These are phyloP conservation scores for Paxillus involutus DNA, from an alignment of 768 basidiomycete species.

Conservation along the genomic window DNA sequence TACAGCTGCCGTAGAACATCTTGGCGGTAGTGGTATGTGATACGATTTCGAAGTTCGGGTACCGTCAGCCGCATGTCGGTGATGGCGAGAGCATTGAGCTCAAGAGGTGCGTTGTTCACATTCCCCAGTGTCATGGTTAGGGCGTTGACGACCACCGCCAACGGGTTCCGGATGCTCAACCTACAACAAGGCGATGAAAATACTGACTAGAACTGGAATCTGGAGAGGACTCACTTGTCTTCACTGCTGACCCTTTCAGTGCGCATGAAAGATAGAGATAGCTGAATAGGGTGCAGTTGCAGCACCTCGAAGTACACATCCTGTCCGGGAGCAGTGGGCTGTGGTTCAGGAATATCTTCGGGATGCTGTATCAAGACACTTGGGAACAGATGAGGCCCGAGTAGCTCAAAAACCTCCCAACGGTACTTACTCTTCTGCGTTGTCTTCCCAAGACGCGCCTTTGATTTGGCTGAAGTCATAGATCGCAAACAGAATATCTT, in stretches of 20 bases:
- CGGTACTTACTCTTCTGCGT: slow-evolving; percentile 64
- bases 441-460: slow-evolving; percentile 87
- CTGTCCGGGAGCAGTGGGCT: slow-evolving; percentile 60
- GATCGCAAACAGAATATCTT: slow-evolving; percentile 90
- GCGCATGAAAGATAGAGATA: slow-evolving; percentile 95
- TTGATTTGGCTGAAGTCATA: slow-evolving; percentile 91
- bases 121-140: slow-evolving; percentile 97
- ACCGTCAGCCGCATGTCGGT: slow-evolving; percentile 90
- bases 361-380: slow-evolving; percentile 76
- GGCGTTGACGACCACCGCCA: slow-evolving; percentile 91
- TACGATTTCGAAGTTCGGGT: slow-evolving; percentile 81
- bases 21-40: slow-evolving; percentile 90
- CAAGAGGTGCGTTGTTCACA: slow-evolving; percentile 92
- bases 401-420: neutral
- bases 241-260: slow-evolving; percentile 92
- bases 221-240: slow-evolving; percentile 70
- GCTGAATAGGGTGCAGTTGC: slow-evolving; percentile 89
- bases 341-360: slow-evolving; percentile 70
- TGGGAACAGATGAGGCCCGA: slow-evolving; percentile 12
- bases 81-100: slow-evolving; percentile 90
- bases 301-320: slow-evolving; percentile 95
- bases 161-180: slow-evolving; percentile 80
- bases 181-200: slow-evolving; percentile 33
- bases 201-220: neutral
- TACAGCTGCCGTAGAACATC: slow-evolving; percentile 93